phyloP scores from a whole-genome alignment of 2,329 filamentous ascomycete species.

The Cadophora sp. region DNA sequence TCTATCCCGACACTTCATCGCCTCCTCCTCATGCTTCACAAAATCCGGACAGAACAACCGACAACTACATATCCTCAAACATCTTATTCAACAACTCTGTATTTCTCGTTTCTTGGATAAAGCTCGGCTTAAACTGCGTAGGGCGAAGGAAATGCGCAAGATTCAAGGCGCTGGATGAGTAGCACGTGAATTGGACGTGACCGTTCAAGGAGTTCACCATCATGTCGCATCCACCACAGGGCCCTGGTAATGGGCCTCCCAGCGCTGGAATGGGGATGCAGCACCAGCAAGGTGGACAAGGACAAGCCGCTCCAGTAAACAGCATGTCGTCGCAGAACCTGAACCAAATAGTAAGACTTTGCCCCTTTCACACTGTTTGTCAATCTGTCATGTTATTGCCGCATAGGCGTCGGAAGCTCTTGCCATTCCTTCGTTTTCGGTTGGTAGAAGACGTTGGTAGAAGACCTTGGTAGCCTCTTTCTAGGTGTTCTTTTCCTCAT shows the following conservation, averaged over 20 bases:
- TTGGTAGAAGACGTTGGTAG: too few species aligned
- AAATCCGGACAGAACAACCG: not conserved
- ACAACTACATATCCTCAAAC: not conserved
- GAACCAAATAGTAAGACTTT: slow-evolving; percentile 87
- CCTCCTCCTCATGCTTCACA: not conserved
- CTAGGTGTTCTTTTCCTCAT: not conserved
- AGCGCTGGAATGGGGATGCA: slow-evolving; percentile 52
- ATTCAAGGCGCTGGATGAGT: slow-evolving; percentile 7
- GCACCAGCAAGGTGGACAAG: slow-evolving; percentile 53
- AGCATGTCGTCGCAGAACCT: slow-evolving; percentile 84
- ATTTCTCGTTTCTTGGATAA: not conserved
- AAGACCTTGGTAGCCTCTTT: not conserved
- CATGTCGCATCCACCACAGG: slow-evolving; percentile 52
- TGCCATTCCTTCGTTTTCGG: not conserved
- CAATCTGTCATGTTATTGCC: not conserved
- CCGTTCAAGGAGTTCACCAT: slow-evolving; percentile 6
- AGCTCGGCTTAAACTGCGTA: not conserved
- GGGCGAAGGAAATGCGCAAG: slow-evolving; percentile 12
- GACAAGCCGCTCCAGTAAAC: slow-evolving; percentile 53
- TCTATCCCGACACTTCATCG: not conserved
- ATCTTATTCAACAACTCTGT: not conserved
- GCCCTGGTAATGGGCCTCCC: slow-evolving; percentile 54
- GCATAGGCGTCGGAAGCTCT: not conserved
- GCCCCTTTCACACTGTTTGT: slow-evolving; percentile 5
- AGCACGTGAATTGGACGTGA: slow-evolving; percentile 15